Evolutionary conservation across 2,329 filamentous ascomycete species (phyloP), one percentile per base, ranked within the genome.

Genomic region (Rasamsonia emersonii): DNA sequence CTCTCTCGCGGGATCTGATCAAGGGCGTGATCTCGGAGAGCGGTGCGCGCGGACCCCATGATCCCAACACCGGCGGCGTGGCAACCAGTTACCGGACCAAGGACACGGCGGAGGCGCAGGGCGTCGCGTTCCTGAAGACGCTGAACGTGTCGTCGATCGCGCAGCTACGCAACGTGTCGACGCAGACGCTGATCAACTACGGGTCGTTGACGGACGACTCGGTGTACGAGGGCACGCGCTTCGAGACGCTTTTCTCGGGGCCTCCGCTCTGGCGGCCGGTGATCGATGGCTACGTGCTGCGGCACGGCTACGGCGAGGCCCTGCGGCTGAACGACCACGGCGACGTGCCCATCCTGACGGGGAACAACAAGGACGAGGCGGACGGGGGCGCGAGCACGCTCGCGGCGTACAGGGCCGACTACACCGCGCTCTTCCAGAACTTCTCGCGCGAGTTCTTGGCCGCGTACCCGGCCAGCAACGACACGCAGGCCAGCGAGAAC

Each of bases 81-180:
- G 51, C 51, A 6, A 50, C 50, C 9, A 40, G 38, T 18, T 43
- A 54, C 32, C 46, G 43, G 11, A 43, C 32, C 14, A 49, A 46
- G 29, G 34, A 30, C 9, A 41, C 34, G 9, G 51, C 53, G 7
- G 40, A 43, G 29, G 20, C 33, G 4, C 24, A 38, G 14, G 44
- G 44, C 11, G 40, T 58, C 4, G 38, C 39, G 2, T 68, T 62
- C 43, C 47, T 68, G 4, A 35, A 41, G 3, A 35, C 57, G 1
- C 37, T 61, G 9, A 64, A 64, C 25, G 60, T 64, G 17, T 49
- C 47, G 19, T 58, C 53, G 4, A 44, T 69, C 24, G 51, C 53
- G 13, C 53, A 65, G 42, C 58, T 61, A 7, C 57, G 64, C 4
- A 38, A 55, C 9, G 40, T 65, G 15, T 45, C 61, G 3, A 60